Conservation (phyloP, 2,329 filamentous ascomycete genomes). For the Apiospora arundinis region DNA sequence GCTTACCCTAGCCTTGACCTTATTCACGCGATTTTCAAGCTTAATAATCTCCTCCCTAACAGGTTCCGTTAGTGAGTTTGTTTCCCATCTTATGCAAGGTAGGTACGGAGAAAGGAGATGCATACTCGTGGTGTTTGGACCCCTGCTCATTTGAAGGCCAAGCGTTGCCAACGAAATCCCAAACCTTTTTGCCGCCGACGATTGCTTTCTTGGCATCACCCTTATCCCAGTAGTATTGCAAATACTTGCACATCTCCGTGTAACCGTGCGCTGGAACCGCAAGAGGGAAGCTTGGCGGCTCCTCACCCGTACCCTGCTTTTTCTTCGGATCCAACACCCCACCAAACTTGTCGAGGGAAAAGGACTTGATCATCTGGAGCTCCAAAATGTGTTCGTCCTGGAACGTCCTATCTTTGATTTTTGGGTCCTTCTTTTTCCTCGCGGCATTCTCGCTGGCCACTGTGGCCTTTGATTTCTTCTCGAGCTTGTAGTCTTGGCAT, state of each 20-base stretch:
- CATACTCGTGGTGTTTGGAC: neutral
- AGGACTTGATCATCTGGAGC: neutral
- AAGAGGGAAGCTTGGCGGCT: no score
- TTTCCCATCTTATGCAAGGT: no score
- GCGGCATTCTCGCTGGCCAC: no score
- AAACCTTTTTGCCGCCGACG: neutral
- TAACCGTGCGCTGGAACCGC: neutral
- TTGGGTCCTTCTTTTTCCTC: neutral
- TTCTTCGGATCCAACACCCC: neutral
- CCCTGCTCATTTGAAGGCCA: neutral
- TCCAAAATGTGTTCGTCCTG: neutral
- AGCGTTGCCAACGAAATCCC: neutral
- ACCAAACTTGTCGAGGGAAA: neutral
- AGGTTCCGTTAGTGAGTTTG: no score
- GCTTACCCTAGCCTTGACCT: no score
- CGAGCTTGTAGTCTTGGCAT: no score
- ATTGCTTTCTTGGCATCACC: neutral
- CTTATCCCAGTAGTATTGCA: neutral
- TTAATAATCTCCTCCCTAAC: no score
- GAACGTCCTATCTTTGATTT: neutral
- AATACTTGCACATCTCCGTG: neutral
- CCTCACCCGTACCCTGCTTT: no score
- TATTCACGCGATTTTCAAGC: no score
- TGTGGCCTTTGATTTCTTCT: no score
- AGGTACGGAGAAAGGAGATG: no score